phyloP scores from a whole-genome alignment of 2,329 filamentous ascomycete genomes.

The Lecanicillium sp. region DNA sequence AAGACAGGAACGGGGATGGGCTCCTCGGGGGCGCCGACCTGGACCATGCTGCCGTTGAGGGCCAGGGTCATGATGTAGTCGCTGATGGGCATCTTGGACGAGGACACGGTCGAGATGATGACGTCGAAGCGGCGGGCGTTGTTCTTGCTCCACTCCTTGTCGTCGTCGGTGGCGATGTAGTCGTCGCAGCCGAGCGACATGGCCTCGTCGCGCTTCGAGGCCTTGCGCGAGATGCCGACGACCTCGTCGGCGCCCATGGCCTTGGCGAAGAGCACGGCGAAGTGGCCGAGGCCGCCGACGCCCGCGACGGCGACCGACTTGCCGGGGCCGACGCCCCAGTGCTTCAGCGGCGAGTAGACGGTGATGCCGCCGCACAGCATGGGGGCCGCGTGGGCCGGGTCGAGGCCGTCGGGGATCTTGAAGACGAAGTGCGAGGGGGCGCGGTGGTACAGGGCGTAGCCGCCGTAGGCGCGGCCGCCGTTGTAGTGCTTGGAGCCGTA shows the following conservation, averaged over 20 bases:
- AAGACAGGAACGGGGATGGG: constrained; percentile 40
- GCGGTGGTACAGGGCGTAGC: constrained; percentile 33
- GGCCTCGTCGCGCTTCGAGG: constrained; percentile 49
- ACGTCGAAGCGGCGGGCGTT: constrained; percentile 48
- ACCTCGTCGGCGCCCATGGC: constrained; percentile 59
- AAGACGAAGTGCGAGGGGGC: constrained; percentile 41
- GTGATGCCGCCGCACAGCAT: constrained; percentile 70
- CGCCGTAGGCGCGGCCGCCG: constrained; percentile 41
- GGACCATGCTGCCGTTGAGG: constrained; percentile 20
- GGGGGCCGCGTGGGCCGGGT: constrained; percentile 44
- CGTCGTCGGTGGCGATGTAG: constrained; percentile 39
- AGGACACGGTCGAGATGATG: constrained; percentile 53
- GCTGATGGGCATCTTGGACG: constrained; percentile 48
- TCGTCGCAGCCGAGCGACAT: constrained; percentile 51
- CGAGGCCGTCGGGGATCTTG: constrained; percentile 39
- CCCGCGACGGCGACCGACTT: constrained; percentile 63
- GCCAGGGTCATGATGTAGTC: constrained; percentile 38
- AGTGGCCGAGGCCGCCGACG: constrained; percentile 63
- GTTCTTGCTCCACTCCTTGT: constrained; percentile 48
- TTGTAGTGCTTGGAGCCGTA: constrained; percentile 38
- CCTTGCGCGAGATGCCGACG: constrained; percentile 51
- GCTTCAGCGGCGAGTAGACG: constrained; percentile 55
- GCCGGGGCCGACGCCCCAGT: constrained; percentile 59
- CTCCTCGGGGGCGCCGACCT: constrained; percentile 46
- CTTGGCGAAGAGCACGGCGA: constrained; percentile 62